phyloP scores from a whole-genome alignment of 805 yeast genomes.

The Hyphopichia homilentoma region DNA sequence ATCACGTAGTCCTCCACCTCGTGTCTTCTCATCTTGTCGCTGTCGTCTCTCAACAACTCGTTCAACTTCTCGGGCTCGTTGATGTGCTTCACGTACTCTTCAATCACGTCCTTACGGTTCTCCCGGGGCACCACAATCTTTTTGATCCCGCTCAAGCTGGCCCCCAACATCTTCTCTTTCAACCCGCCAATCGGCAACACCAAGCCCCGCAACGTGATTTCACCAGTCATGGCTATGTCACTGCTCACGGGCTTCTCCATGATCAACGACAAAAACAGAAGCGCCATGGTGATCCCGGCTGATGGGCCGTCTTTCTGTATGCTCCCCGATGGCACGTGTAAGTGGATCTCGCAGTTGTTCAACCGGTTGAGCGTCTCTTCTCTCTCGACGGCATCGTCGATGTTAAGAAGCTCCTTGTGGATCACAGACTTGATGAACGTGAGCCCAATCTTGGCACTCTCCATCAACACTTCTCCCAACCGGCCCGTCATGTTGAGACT shows the following conservation, averaged over 20 bases:
- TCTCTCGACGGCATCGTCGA: constrained; percentile 23
- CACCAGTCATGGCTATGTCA: constrained; percentile 81
- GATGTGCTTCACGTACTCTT: constrained; percentile 42
- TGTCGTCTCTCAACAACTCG: constrained; percentile 35
- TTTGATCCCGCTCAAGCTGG: constrained; percentile 57
- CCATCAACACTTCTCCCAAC: constrained; percentile 76
- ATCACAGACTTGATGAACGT: constrained; percentile 64
- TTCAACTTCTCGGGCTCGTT: constrained; percentile 31
- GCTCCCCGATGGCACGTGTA: constrained; percentile 49
- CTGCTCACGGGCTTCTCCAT: constrained; percentile 42
- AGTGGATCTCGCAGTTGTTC: constrained; percentile 53
- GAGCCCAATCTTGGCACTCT: constrained; percentile 75
- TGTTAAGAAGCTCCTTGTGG: constrained; percentile 26
- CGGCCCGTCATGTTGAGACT: constrained; percentile 71
- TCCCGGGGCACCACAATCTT: constrained; percentile 67
- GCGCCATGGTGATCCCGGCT: constrained; percentile 50
- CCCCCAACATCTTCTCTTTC: constrained; percentile 73
- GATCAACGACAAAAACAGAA: constrained; percentile 42
- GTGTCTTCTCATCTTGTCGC: constrained; percentile 22
- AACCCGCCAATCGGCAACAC: constrained; percentile 82
- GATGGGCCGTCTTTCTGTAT: constrained; percentile 45
- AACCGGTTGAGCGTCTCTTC: constrained; percentile 39
- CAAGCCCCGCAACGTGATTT: constrained; percentile 72
- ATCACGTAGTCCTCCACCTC: constrained; percentile 50
- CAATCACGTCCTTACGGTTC: constrained; percentile 66